phyloP scores from a whole-genome alignment of 192 early-diverging fungal species.

The Gigaspora rosea region DNA sequence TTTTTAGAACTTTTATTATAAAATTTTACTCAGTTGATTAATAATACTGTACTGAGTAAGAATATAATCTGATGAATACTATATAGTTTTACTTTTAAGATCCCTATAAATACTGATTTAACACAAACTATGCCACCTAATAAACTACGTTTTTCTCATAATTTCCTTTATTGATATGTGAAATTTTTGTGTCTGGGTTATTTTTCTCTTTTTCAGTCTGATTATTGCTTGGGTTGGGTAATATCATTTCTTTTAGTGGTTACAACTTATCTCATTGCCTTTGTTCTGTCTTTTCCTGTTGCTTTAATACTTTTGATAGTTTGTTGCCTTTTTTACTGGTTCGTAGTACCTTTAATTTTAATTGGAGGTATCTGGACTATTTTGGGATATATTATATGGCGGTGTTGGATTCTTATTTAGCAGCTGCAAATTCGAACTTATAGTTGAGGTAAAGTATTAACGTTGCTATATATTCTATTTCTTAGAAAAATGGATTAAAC shows the following conservation, averaged over 20 bases:
- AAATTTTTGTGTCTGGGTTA: no score
- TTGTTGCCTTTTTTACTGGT: conserved; percentile 1
- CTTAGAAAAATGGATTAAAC: conserved; percentile 8
- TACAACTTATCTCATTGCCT: not conserved
- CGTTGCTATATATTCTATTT: conserved; percentile 24
- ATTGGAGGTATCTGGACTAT: conserved; percentile 15
- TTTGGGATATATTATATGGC: conserved; percentile 17
- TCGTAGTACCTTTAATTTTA: conserved; percentile 14
- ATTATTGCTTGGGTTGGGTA: no score
- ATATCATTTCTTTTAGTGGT: not conserved
- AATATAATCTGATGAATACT: no score
- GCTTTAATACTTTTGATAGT: conserved; percentile 15
- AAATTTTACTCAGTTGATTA: no score
- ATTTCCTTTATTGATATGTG: no score
- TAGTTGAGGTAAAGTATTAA: conserved; percentile 27
- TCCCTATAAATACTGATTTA: no score
- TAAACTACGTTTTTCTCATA: no score
- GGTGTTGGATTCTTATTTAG: not conserved
- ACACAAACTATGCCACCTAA: no score
- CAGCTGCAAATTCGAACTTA: not conserved
- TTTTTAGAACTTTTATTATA: no score
- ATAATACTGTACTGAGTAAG: no score
- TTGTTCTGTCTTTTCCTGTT: conserved; percentile 3
- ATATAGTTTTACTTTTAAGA: no score
- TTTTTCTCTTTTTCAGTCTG: no score